These are phyloP conservation scores for Penicillium griseofulvum DNA, from an alignment of 2,329 filamentous ascomycete genomes.

Conservation along the genomic window DNA sequence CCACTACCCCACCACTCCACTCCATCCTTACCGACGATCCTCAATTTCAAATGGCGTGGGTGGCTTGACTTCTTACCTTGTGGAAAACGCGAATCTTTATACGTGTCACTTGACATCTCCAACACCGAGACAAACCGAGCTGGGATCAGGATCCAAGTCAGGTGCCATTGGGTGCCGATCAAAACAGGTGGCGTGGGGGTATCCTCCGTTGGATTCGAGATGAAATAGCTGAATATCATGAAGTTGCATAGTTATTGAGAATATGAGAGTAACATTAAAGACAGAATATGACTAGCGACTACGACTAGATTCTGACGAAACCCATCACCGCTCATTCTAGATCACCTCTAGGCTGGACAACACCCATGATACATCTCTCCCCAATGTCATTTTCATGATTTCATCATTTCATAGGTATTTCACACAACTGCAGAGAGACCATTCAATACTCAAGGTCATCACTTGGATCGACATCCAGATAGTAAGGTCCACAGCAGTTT, in stretches of 20 bases:
- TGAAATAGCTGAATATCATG: neutral
- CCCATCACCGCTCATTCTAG: neutral
- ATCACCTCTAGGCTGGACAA: neutral
- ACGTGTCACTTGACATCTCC: neutral
- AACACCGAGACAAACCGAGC: neutral
- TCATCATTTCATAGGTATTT: neutral
- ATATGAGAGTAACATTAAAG: neutral
- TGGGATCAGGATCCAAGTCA: neutral
- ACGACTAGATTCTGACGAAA: neutral
- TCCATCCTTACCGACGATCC: constrained; percentile 10
- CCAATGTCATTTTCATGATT: neutral
- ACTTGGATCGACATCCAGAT: constrained; percentile 29
- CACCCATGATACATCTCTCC: neutral
- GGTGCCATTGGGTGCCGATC: neutral
- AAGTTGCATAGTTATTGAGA: neutral
- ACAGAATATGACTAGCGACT: neutral
- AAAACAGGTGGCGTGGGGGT: neutral
- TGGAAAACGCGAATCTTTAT: neutral
- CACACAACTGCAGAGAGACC: constrained; percentile 3
- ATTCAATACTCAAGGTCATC: constrained; percentile 15
- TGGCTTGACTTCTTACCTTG: neutral
- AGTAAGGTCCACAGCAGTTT: constrained; percentile 15
- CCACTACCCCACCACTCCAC: no score
- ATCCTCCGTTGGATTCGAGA: neutral
- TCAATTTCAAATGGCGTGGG: neutral